Evolutionary conservation across 1,284 basidiomycete genomes (phyloP).

Genomic region (Marasmius tenuissimus): DNA sequence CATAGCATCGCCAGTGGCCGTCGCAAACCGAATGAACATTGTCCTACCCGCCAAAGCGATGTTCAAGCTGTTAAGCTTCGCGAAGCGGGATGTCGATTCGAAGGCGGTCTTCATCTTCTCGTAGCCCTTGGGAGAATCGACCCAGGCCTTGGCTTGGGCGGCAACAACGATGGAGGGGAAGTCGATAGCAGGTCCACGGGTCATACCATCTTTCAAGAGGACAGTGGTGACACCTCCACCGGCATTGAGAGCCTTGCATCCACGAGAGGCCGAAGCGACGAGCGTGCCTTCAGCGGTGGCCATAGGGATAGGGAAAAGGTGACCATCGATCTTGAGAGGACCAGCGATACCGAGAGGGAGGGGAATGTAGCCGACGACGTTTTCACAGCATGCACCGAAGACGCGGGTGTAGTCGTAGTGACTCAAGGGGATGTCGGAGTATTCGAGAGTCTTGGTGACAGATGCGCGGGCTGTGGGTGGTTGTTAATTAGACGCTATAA

Average conservation of each 20-base stretch:
- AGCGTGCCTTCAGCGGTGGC: conserved; percentile 98
- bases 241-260: conserved; percentile 96
- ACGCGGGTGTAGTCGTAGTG: conserved; percentile 95
- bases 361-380: conserved; percentile 97
- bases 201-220: conserved; percentile 94
- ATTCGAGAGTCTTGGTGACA: conserved; percentile 82
- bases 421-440: conserved; percentile 79
- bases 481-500: conserved; percentile 12
- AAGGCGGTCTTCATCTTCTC: conserved; percentile 81
- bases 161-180: conserved; percentile 85
- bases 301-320: conserved; percentile 92
- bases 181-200: conserved; percentile 95
- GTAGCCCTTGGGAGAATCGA: conserved; percentile 85
- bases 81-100: conserved; percentile 93
- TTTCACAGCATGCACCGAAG: conserved; percentile 98
- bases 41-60: conserved; percentile 88
- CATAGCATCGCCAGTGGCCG: conserved; percentile 97
- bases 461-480: conserved; percentile 75
- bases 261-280: conserved; percentile 95
- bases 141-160: conserved; percentile 86
- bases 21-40: conserved; percentile 94
- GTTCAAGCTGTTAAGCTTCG: conserved; percentile 81
- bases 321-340: conserved; percentile 90
- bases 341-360: conserved; percentile 96
- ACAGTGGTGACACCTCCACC: conserved; percentile 96